These are phyloP conservation scores for Aspergillus fischeri DNA, from an alignment of 2,329 filamentous ascomycete species.

Conservation along the genomic window DNA sequence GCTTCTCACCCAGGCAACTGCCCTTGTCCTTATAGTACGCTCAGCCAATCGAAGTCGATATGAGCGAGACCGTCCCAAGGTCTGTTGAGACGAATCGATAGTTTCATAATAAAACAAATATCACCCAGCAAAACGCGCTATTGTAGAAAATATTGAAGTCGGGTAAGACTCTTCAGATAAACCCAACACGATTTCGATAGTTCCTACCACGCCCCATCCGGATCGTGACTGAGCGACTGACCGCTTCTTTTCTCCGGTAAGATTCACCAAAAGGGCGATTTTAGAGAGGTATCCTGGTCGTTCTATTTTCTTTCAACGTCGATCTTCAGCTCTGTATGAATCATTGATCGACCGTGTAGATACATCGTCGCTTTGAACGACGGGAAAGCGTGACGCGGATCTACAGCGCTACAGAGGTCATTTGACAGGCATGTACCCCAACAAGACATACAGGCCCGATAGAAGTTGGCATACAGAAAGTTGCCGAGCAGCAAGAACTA, in stretches of 20 bases:
- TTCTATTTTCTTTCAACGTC: no score
- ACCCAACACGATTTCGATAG: not conserved
- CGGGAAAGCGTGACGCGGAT: not conserved
- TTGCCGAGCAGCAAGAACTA: not conserved
- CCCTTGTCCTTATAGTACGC: not conserved
- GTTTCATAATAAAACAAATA: not conserved
- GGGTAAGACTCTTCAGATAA: not conserved
- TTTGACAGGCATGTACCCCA: not conserved
- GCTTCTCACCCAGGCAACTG: not conserved
- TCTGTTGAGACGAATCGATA: not conserved
- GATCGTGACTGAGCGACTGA: not conserved
- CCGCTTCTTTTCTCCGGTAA: not conserved
- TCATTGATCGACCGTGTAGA: not conserved
- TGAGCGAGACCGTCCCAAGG: not conserved
- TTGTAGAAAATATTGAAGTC: not conserved
- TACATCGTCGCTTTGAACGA: not conserved
- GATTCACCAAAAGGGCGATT: not conserved
- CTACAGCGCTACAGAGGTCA: not conserved
- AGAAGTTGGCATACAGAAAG: not conserved
- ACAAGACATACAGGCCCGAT: not conserved
- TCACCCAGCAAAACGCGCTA: not conserved
- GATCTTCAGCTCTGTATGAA: not conserved
- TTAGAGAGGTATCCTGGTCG: not conserved
- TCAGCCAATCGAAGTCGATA: not conserved
- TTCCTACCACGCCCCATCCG: not conserved